phyloP scores from a whole-genome alignment of 208 protist species.

The Acanthamoeba castellanii region DNA sequence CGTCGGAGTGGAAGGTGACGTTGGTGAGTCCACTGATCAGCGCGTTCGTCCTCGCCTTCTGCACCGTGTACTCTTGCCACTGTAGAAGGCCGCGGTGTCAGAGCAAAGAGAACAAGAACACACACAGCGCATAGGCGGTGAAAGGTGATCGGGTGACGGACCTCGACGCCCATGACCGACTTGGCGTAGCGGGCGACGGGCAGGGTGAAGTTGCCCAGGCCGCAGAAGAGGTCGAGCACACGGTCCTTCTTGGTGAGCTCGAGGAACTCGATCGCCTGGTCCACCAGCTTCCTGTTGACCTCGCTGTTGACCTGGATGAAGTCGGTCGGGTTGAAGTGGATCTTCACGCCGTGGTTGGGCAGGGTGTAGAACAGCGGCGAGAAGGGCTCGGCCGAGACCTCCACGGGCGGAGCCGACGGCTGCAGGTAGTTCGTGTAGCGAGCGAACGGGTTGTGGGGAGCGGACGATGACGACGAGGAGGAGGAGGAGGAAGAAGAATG shows the following conservation, averaged over 20 bases:
- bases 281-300: conserved; percentile 36
- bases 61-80: background rate
- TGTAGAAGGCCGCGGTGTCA: background rate
- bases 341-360: conserved; percentile 46
- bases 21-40: background rate
- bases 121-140: background rate
- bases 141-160: background rate
- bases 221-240: conserved; percentile 61
- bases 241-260: conserved; percentile 33
- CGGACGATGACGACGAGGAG: background rate
- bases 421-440: conserved; percentile 7
- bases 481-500: background rate
- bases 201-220: conserved; percentile 64
- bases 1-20: conserved; percentile 40
- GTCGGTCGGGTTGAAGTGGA: conserved; percentile 50
- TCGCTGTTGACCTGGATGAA: conserved; percentile 62
- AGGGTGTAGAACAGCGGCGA: conserved; percentile 58
- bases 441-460: background rate
- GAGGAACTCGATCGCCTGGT: conserved; percentile 59
- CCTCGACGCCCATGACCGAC: conserved; percentile 31
- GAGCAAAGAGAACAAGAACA: background rate
- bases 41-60: conserved; percentile 40
- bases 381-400: background rate
- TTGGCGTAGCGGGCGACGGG: conserved; percentile 22
- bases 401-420: background rate